Evolutionary conservation across 148 eudicot species (phyloP), one percentile per base, ranked within the genome.

Genomic region (Beta vulgaris): DNA sequence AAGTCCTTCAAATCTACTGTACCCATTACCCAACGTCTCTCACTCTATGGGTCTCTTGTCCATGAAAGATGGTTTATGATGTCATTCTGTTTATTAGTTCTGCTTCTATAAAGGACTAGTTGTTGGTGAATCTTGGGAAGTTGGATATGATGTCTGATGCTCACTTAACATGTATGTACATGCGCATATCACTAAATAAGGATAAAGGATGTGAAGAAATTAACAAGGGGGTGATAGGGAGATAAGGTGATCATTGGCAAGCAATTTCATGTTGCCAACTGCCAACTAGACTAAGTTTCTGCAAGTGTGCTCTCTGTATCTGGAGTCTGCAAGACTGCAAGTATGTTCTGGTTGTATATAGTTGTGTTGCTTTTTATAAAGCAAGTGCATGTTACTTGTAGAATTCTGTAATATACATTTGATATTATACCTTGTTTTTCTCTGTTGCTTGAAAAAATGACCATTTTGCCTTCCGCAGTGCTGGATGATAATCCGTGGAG

Each of bases 401-500:
- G 3, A 8, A 4, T 31, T n/a, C n/a, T 13, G 37, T 72, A 34
- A 13, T 54, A 8, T 64, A 19, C 6, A 6, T 11, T 10, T 32
- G 0, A 25, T 44, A 35, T 28, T 36, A 8, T 68, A 26, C 35
- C 5, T 68, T 12, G 68, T 29, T 26, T 53, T 4, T 42, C 71
- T 18, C 39, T 11, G 43, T 34, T 67, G 23, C n/a, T 43, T 26
- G 15, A 31, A 66, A 10, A 31, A 46, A 44, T 42, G 29, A 55
- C 67, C 36, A 36, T 4, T 43, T 71, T 32, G 69, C 10, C 25
- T 14, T 73, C 77, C 82, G 70, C 75, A 95, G 98, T 95, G 55
- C 60, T 95, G 78, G 98, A 95, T 72, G 86, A 87, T 44, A 95
- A 95, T 81, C 98, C 97, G 51, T 95, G 98, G 98, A 87, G 92